Percentiles rank a stretch among this genome's conserved stretches.
phyloP scores from a whole-genome alignment of 139 green algal species.

The Chlorella sp. region DNA sequence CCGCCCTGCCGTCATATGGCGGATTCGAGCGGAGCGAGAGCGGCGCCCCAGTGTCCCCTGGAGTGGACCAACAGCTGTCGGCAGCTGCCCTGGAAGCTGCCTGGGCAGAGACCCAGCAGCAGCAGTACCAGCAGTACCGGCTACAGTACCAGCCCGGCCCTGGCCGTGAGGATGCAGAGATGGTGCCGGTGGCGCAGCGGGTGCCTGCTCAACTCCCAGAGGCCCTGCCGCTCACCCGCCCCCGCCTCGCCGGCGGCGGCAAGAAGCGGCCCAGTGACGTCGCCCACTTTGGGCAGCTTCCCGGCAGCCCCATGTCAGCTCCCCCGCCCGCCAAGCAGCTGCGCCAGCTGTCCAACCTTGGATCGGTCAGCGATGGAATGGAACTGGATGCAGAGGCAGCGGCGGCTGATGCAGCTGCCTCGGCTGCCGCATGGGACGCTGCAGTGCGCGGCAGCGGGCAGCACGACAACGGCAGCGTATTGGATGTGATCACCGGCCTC shows the following conservation, averaged over 20 bases:
- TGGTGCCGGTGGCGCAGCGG: background rate
- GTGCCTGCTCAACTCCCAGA: background rate
- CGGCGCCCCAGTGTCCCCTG: background rate
- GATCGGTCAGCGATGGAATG: background rate
- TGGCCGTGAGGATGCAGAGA: background rate
- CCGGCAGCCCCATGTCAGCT: background rate
- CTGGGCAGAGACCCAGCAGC: background rate
- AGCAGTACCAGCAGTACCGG: background rate
- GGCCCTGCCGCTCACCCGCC: background rate
- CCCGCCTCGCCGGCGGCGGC: background rate
- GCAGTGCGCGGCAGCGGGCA: background rate
- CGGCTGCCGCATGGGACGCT: background rate
- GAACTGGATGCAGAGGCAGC: constrained; percentile 10
- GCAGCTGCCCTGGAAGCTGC: background rate
- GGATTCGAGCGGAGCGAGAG: background rate
- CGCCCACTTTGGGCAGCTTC: background rate
- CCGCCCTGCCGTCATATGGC: background rate
- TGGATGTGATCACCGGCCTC: background rate
- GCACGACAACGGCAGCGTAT: background rate
- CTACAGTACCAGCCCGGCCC: background rate
- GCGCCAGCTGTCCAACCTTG: background rate
- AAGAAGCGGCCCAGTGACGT: background rate
- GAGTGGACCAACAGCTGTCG: background rate
- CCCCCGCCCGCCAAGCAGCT: constrained; percentile 6
- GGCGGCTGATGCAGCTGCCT: background rate